Conservation (phyloP, 306 rosid species). For the Acacia acuminata region DNA sequence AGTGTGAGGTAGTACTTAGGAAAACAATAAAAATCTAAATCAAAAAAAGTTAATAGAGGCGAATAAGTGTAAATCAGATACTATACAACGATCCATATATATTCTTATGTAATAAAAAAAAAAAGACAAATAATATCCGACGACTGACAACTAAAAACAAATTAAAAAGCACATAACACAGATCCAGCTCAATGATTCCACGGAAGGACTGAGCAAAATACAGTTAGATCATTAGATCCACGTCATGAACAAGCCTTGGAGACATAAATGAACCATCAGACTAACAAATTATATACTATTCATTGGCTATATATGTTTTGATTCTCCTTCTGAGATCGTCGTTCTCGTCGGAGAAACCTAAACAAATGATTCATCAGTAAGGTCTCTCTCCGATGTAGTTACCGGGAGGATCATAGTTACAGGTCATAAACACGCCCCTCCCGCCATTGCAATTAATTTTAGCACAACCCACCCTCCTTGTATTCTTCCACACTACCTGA, state of each 20-base stretch:
- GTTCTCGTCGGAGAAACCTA: neutral
- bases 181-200: neutral
- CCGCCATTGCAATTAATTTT: constrained; percentile 53
- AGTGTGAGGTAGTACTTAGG: too few relatives aligned
- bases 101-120: neutral
- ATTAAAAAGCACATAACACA: neutral
- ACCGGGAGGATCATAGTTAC: constrained; percentile 95
- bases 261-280: neutral
- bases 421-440: constrained; percentile 72
- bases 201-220: neutral
- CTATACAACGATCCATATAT: neutral
- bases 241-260: neutral
- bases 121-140: neutral
- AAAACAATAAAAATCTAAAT: too few relatives aligned
- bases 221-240: neutral
- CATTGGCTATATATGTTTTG: neutral
- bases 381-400: constrained; percentile 83
- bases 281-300: neutral
- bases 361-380: constrained; percentile 36
- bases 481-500: constrained; percentile 74
- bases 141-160: too few relatives aligned
- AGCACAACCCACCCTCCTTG: constrained; percentile 72
- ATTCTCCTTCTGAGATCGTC: neutral
- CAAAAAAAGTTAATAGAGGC: too few relatives aligned
- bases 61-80: too few relatives aligned